These are phyloP conservation scores for Nicotiana rustica DNA, from an alignment of 305 asterid species.

Conservation along the genomic window DNA sequence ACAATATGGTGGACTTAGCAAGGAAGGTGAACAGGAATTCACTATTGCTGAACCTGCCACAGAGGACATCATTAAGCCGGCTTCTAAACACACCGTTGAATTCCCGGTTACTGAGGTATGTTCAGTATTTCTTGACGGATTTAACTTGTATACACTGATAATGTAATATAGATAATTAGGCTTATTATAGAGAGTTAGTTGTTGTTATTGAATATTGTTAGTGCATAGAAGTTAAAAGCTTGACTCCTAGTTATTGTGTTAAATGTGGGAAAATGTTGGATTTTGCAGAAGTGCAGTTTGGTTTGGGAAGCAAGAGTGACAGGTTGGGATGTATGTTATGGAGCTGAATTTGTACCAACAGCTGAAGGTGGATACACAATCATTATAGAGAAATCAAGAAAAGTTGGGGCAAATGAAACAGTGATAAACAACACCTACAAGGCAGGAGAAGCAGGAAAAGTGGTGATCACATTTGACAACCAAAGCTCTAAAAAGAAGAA, in stretches of 20 bases:
- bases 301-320: slow-evolving; percentile 91
- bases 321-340: slow-evolving; percentile 85
- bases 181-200: too few species aligned
- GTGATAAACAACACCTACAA: slow-evolving; percentile 70
- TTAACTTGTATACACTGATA: too few species aligned
- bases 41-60: slow-evolving; percentile 52
- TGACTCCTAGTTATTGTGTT: neutral
- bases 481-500: slow-evolving; percentile 95
- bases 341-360: slow-evolving; percentile 86
- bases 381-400: slow-evolving; percentile 80
- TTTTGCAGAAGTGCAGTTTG: slow-evolving; percentile 65
- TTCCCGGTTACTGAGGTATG: slow-evolving; percentile 63
- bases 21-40: slow-evolving; percentile 67
- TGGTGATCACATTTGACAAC: slow-evolving; percentile 87
- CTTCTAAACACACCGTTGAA: slow-evolving; percentile 59
- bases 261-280: neutral
- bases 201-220: neutral
- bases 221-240: neutral
- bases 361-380: slow-evolving; percentile 89
- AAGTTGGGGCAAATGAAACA: slow-evolving; percentile 71
- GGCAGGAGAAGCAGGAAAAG: slow-evolving; percentile 75
- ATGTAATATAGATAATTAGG: too few species aligned
- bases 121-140: neutral
- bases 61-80: slow-evolving; percentile 57
- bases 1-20: slow-evolving; percentile 68